A percentile compares a stretch with the other conserved stretches of the same genome.
phyloP scores from a whole-genome alignment of 345 rosid species.

The Zanthoxylum bungeanum region DNA sequence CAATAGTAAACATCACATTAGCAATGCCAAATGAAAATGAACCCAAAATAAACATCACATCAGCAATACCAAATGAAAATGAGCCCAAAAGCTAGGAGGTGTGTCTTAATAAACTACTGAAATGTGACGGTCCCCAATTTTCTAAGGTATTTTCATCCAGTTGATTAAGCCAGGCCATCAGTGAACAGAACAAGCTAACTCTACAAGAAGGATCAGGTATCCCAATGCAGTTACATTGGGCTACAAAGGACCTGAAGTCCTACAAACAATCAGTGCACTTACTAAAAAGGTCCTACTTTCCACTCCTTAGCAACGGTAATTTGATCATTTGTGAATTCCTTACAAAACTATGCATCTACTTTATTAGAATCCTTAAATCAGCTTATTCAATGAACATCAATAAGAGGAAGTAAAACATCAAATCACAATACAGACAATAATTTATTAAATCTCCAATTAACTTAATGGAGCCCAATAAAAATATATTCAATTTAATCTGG shows the following conservation, averaged over 20 bases:
- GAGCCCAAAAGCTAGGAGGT: neutral
- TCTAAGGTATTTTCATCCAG: neutral
- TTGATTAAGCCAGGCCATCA: neutral
- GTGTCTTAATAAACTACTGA: neutral
- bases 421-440: neutral
- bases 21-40: too few species aligned
- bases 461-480: neutral
- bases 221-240: neutral
- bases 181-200: neutral
- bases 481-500: neutral
- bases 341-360: neutral
- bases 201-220: neutral
- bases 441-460: neutral
- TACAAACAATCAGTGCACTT: neutral
- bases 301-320: neutral
- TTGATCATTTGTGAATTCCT: neutral
- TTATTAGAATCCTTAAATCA: neutral
- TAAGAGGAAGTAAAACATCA: neutral
- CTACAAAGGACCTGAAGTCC: neutral
- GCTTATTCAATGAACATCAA: neutral
- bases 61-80: neutral
- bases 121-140: neutral
- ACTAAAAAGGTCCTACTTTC: neutral
- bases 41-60: too few species aligned
- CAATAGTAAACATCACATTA: too few species aligned